Evolutionary conservation across 306 rosid species (phyloP), one percentile per base, ranked within the genome.

Genomic region (Urtica urens): DNA sequence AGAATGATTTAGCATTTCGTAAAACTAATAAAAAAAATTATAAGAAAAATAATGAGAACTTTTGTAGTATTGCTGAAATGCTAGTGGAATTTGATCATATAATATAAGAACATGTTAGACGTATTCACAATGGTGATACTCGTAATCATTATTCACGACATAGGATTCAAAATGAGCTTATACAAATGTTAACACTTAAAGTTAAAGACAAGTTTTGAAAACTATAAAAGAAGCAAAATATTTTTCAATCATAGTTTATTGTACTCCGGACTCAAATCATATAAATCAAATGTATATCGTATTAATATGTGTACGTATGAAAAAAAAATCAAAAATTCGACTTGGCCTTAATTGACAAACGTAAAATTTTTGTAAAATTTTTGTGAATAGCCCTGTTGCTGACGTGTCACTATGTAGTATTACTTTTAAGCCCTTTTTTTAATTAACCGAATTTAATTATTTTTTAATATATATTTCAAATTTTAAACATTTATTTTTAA

Each of bases 141-240:
- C 60, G 30, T 55, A n/a, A 18, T 14, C 49, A 55, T 55, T 40
- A 34, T n/a, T n/a, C n/a, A n/a, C n/a, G n/a, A n/a, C n/a, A n/a
- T n/a, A n/a, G n/a, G n/a, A n/a, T n/a, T n/a, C 49, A 55, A 28
- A 55, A 55, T 26, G 50, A 55, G 16, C 18, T 55, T 2, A 55
- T 40, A 15, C 5, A 7, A 0, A 10, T 24, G 27, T 29, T 55
- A 35, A 26, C 28, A 26, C 11, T 5, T 13, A 20, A 38, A 38
- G 1, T 38, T 13, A 38, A 38, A 38, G 4, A 20, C 17, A 11
- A 3, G 17, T 38, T 38, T 11, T 14, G 5, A 14, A 38, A 38
- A 2, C n/a, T n/a, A n/a, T 38, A 5, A 38, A 38, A 38, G 17
- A 14, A 38, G 18, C 43, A 38, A 38, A 38, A 15, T 14, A 38